A percentile compares a stretch with the other conserved stretches of the same genome.
phyloP scores from a whole-genome alignment of 345 rosid species.

The Barbarea vulgaris region DNA sequence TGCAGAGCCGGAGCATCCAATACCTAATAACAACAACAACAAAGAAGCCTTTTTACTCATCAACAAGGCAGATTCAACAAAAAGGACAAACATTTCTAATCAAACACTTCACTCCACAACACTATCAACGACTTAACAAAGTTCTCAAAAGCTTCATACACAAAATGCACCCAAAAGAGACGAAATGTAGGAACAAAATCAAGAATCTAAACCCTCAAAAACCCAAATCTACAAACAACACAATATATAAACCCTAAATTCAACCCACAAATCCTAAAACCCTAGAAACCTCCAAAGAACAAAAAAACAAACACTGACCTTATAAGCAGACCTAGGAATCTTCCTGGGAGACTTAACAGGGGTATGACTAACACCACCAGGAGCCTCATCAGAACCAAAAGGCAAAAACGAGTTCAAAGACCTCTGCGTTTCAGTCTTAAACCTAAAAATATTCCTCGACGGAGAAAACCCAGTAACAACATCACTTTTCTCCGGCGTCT shows the following conservation, averaged over 20 bases:
- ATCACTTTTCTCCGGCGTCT: constrained; percentile 76
- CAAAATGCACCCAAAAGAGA: constrained; percentile 9
- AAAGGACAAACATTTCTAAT: not conserved
- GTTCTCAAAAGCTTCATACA: not conserved
- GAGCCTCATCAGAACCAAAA: constrained; percentile 63
- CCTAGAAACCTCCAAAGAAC: not conserved
- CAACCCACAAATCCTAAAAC: not conserved
- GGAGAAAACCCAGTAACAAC: constrained; percentile 44
- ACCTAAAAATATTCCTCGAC: constrained; percentile 77
- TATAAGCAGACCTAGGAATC: constrained; percentile 85
- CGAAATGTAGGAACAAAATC: not conserved
- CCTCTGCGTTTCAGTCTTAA: constrained; percentile 75
- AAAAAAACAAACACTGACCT: constrained; percentile 47
- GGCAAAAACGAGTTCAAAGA: constrained; percentile 70
- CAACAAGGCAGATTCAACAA: not conserved
- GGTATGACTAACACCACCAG: constrained; percentile 65
- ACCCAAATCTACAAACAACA: not conserved
- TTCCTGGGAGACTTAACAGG: constrained; percentile 85
- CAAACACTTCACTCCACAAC: not conserved
- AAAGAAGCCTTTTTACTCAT: not conserved
- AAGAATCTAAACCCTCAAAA: not conserved
- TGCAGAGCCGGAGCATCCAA: constrained; percentile 99
- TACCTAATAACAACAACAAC: constrained; percentile 54
- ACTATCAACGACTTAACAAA: not conserved
- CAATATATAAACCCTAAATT: constrained; percentile 2